A percentile compares a stretch with the other conserved stretches of the same genome.
Conservation (phyloP, 2,329 filamentous ascomycete genomes). For the Cercospora nicotianae region DNA sequence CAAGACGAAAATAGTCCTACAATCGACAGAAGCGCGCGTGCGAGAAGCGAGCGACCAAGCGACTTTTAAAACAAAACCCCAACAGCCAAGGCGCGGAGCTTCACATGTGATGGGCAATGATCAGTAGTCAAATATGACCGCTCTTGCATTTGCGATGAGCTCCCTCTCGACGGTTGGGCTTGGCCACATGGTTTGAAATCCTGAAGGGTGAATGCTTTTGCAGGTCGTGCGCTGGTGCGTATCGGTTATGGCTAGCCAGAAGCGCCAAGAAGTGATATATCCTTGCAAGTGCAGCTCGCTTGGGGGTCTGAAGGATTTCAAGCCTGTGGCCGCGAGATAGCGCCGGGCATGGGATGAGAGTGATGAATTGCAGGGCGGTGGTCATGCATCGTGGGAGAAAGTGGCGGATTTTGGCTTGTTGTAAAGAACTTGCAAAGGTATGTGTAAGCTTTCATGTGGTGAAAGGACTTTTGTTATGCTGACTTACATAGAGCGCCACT, state of each 20-base stretch:
- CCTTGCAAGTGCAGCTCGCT: conserved; percentile 7
- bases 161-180: not conserved
- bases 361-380: not conserved
- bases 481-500: not conserved
- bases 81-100: not conserved
- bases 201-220: not conserved
- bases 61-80: not conserved
- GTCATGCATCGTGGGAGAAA: not conserved
- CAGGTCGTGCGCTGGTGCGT: not conserved
- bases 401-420: not conserved
- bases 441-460: not conserved
- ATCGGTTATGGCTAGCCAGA: not conserved
- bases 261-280: conserved; percentile 1
- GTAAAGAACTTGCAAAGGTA: not conserved
- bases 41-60: not conserved
- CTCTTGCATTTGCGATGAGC: not conserved
- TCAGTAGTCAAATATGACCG: not conserved
- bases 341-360: not conserved
- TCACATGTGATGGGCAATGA: not conserved
- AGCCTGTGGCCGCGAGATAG: not conserved
- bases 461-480: not conserved
- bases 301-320: not conserved
- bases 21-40: not conserved
- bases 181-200: not conserved
- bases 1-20: not conserved